Conservation (phyloP, 768 basidiomycete genomes). For the Kwoniella sp. region DNA sequence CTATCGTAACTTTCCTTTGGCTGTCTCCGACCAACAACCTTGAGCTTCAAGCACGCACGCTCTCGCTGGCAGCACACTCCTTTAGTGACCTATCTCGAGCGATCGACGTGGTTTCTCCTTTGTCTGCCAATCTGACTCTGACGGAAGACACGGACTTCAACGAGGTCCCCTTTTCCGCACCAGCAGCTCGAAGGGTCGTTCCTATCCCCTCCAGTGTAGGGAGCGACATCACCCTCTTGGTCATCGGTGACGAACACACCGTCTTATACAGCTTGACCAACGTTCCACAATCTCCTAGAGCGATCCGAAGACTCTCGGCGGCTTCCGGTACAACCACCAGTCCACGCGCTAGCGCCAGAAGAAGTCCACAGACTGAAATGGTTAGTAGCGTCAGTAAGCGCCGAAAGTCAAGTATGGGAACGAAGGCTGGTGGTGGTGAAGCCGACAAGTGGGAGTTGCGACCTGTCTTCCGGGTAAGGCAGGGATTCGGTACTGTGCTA, state of each 20-base stretch:
- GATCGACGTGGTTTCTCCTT: slow-evolving; percentile 35
- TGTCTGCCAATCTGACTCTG: neutral
- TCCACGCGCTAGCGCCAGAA: slow-evolving; percentile 25
- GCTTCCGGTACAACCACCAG: slow-evolving; percentile 15
- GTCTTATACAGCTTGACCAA: slow-evolving; percentile 27
- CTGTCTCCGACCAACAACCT: slow-evolving; percentile 29
- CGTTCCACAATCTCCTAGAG: slow-evolving; percentile 13
- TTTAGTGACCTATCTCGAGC: slow-evolving; percentile 34
- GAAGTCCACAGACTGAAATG: slow-evolving; percentile 40
- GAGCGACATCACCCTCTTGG: slow-evolving; percentile 15
- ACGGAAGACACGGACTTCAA: slow-evolving; percentile 27
- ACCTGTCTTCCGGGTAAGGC: slow-evolving; percentile 42
- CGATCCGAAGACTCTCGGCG: slow-evolving; percentile 17
- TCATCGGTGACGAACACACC: slow-evolving; percentile 47
- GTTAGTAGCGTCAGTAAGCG: slow-evolving; percentile 36
- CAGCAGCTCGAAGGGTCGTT: slow-evolving; percentile 40
- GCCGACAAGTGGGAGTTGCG: slow-evolving; percentile 28
- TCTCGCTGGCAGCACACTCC: slow-evolving; percentile 21
- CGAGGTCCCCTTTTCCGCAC: slow-evolving; percentile 39
- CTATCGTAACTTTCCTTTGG: slow-evolving; percentile 40
- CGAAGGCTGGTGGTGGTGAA: neutral
- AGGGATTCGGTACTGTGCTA: slow-evolving; percentile 46
- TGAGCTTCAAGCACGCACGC: slow-evolving; percentile 28
- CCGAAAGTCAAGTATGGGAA: slow-evolving; percentile 30
- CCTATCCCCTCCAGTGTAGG: slow-evolving; percentile 23